These are phyloP conservation scores for Leccinum boreale DNA, from an alignment of 768 basidiomycete genomes.

Conservation along the genomic window DNA sequence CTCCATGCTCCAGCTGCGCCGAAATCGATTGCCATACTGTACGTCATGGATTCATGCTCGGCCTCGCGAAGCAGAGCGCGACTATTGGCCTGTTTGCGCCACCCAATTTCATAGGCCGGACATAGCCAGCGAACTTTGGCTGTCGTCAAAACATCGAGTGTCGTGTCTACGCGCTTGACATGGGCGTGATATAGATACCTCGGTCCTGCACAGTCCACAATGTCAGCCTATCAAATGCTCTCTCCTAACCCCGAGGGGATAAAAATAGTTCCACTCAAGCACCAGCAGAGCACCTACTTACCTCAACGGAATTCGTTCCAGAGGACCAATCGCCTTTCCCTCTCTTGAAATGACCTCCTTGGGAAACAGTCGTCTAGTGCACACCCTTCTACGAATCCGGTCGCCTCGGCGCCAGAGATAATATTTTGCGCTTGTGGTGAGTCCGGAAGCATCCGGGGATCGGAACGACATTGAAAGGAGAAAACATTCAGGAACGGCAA, in stretches of 20 bases:
- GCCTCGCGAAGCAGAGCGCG: background rate
- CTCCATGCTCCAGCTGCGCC: background rate
- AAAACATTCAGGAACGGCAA: conserved; percentile 1
- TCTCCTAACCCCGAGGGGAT: conserved; percentile 31
- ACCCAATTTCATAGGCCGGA: background rate
- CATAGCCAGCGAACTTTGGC: background rate
- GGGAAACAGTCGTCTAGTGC: conserved; percentile 30
- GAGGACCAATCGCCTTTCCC: conserved; percentile 34
- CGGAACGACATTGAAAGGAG: conserved; percentile 15
- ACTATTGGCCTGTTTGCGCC: background rate
- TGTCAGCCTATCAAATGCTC: background rate
- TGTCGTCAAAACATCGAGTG: background rate
- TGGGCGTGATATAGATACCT: conserved; percentile 26
- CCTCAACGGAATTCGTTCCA: conserved; percentile 32
- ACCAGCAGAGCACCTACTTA: conserved; percentile 3
- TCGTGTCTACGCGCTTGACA: background rate
- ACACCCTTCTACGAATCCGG: conserved; percentile 39
- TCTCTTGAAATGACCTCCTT: conserved; percentile 32
- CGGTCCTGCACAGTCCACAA: conserved; percentile 25
- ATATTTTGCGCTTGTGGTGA: conserved; percentile 11
- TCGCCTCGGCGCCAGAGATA: conserved; percentile 24
- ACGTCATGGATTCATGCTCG: background rate
- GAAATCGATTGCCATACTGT: background rate
- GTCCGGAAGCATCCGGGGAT: conserved; percentile 19
- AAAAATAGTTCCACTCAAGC: conserved; percentile 8